Evolutionary conservation across 768 basidiomycete genomes (phyloP).

Genomic region (Tricholoma bakamatsutake): DNA sequence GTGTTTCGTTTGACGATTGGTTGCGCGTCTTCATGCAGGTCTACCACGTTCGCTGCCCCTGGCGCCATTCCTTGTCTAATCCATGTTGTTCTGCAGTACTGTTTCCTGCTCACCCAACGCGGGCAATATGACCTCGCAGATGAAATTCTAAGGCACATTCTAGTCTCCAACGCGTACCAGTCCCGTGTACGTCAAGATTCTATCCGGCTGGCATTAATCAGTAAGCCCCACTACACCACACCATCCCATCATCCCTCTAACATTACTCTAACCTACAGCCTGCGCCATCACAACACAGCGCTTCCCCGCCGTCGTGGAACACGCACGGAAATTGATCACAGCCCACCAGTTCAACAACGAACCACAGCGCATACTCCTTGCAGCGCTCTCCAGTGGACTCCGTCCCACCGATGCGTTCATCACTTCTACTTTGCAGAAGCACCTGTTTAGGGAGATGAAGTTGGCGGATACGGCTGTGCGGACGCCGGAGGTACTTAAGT

Average conservation of each 20-base stretch:
- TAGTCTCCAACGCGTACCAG: conserved; percentile 69
- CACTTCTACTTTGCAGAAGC: conserved; percentile 75
- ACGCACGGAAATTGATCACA: conserved; percentile 70
- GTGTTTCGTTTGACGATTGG: conserved; percentile 83
- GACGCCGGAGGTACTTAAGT: conserved; percentile 53
- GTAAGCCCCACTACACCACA: conserved; percentile 35
- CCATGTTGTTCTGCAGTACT: conserved; percentile 45
- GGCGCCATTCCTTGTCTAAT: not conserved
- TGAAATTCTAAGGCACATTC: conserved; percentile 71
- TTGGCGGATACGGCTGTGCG: conserved; percentile 60
- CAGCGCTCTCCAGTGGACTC: conserved; percentile 66
- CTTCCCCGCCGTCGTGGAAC: conserved; percentile 58
- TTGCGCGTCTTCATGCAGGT: conserved; percentile 82
- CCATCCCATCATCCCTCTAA: not conserved
- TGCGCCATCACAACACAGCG: conserved; percentile 60
- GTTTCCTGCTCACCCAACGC: conserved; percentile 60
- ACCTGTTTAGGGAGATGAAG: conserved; percentile 74
- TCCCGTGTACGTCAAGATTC: conserved; percentile 56
- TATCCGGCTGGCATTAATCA: conserved; percentile 70
- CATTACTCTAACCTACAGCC: conserved; percentile 37
- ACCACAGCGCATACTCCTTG: conserved; percentile 70
- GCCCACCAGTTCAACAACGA: conserved; percentile 85
- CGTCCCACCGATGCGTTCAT: conserved; percentile 72
- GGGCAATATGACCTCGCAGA: conserved; percentile 63
- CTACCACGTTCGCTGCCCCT: conserved; percentile 10